Percentiles rank a stretch among this genome's conserved stretches.
Conservation (phyloP, 2,329 filamentous ascomycete species). For the Colletotrichum costaricense region DNA sequence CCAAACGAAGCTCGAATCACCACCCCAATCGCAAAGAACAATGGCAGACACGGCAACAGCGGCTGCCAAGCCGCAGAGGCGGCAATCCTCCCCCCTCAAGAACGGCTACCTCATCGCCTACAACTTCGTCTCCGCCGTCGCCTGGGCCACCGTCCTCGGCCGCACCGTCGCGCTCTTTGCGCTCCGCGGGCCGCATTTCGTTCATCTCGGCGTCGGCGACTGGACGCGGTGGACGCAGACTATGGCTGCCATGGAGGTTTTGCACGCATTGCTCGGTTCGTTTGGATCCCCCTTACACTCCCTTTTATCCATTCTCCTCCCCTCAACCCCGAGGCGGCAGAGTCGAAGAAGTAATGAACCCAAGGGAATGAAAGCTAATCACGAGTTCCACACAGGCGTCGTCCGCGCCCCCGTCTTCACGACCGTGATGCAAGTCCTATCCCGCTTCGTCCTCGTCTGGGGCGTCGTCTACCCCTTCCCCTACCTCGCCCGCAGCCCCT, state of each 20-base stretch:
- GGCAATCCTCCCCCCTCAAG: conserved; percentile 58
- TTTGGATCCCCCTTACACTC: conserved; percentile 3
- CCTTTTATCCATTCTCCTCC: too few species aligned
- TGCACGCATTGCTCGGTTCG: conserved; percentile 82
- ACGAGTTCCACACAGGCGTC: conserved; percentile 65
- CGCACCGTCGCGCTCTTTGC: conserved; percentile 70
- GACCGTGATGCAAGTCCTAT: conserved; percentile 89
- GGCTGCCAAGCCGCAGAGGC: conserved; percentile 35
- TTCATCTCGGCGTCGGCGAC: conserved; percentile 71
- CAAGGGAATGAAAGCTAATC: too few species aligned
- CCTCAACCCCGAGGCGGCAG: too few species aligned
- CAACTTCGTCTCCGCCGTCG: conserved; percentile 80
- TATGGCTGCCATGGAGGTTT: conserved; percentile 82
- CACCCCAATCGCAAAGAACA: neutral
- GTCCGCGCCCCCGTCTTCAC: conserved; percentile 88
- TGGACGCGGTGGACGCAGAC: conserved; percentile 87
- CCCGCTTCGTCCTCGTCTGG: conserved; percentile 91
- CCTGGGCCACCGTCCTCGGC: conserved; percentile 83
- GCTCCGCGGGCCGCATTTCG: conserved; percentile 64
- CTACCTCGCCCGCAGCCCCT: conserved; percentile 66
- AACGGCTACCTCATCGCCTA: conserved; percentile 84
- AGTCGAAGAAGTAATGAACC: too few species aligned
- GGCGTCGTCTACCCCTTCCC: conserved; percentile 82
- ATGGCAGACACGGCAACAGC: conserved; percentile 35
- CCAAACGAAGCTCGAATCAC: neutral